phyloP scores from a whole-genome alignment of 2,329 filamentous ascomycete species.

The Xylaria sp. region DNA sequence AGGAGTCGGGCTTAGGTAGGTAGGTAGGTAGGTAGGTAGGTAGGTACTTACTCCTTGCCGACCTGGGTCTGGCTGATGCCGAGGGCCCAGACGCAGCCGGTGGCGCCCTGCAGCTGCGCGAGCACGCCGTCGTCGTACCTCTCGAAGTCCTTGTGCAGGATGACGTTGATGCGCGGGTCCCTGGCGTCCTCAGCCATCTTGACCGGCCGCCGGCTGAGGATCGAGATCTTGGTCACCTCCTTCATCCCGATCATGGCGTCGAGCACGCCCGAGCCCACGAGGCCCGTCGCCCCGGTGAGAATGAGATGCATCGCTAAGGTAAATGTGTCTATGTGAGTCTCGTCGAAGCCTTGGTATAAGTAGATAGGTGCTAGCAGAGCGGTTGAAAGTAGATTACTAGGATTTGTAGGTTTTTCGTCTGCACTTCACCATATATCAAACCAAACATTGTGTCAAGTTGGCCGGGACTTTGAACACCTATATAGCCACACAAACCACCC shows the following conservation, averaged over 20 bases:
- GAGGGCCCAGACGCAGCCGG: constrained; percentile 74
- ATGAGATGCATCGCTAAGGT: constrained; percentile 60
- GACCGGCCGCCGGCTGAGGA: constrained; percentile 65
- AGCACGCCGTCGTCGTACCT: constrained; percentile 62
- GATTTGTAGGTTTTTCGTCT: too few relatives aligned
- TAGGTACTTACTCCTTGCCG: constrained; percentile 58
- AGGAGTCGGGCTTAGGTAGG: not conserved
- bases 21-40: too few relatives aligned
- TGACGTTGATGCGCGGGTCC: constrained; percentile 65
- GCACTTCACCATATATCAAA: too few relatives aligned
- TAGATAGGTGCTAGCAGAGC: not conserved
- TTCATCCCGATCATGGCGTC: constrained; percentile 62
- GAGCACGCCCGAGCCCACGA: constrained; percentile 64
- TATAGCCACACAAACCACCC: not conserved
- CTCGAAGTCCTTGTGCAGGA: constrained; percentile 69
- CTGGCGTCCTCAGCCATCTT: constrained; percentile 59
- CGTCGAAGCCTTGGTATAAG: too few relatives aligned
- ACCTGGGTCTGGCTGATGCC: constrained; percentile 66
- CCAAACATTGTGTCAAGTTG: too few relatives aligned
- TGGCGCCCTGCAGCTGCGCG: constrained; percentile 61
- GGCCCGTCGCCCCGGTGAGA: constrained; percentile 69
- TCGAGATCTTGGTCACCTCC: constrained; percentile 65
- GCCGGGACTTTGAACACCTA: not conserved
- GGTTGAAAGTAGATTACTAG: too few relatives aligned
- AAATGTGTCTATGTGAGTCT: too few relatives aligned